Evolutionary conservation across 1,284 basidiomycete genomes (phyloP), one percentile per base, ranked within the genome.

Genomic region (Fistulina hepatica): DNA sequence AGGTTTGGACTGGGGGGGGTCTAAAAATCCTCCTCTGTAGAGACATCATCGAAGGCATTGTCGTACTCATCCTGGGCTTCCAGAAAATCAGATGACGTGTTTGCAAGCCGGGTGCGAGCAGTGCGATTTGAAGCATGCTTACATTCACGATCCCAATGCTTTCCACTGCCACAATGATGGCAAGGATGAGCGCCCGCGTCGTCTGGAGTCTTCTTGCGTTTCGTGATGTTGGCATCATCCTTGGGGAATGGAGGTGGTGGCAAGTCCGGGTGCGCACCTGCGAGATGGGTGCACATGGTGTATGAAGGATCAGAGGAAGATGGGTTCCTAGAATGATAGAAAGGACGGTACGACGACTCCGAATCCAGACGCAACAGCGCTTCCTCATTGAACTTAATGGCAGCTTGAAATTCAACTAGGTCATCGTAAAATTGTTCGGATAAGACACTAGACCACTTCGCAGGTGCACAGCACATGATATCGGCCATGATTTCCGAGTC

Each of bases 71-170:
- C 36, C 16, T 44, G 32, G 1, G 44, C 41, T 2, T 37, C 37
- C 11, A 15, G 7, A 15, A 43, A 38, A 8, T 44, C 45, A 8
- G 8, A 21, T 5, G 36, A 24, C 4, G 31, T 8, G 10, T 8
- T n/a, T 9, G 34, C 40, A 10, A 34, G 21, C 11, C 37, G 27
- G 4, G 44, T 26, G 21, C 41, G 25, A 3, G 41, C 41, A 2
- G 13, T 27, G 9, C 28, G 6, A 16, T 24, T 42, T 4, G 30
- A 41, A 1, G 43, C 24, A 24, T 45, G 33, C 19, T 40, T 36
- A 27, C 52, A 54, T n/a, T 54, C 49, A 30, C 43, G 35, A 22
- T 54, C 49, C 52, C 51, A 52, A 30, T 53, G 52, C 9, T 45
- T 51, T 5, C 33, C 33, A 19, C 48, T 49, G 2, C 51, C 50